phyloP scores from a whole-genome alignment of 1,284 basidiomycete species.

The Rhodofomes roseus region DNA sequence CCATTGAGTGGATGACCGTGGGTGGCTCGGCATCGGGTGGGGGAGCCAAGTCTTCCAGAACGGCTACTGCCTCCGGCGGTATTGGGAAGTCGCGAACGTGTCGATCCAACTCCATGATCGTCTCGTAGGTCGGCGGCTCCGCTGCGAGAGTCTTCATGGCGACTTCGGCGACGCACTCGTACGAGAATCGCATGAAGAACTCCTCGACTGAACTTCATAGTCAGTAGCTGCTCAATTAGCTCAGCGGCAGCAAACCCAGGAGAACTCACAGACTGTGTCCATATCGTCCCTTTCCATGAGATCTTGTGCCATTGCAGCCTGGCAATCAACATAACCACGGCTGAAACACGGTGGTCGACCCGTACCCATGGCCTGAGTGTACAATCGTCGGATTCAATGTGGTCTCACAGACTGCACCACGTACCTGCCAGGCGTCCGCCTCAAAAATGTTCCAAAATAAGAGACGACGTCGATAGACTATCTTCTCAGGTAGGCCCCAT shows the following conservation, averaged over 20 bases:
- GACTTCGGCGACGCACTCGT: conserved; percentile 63
- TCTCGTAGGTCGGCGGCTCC: conserved; percentile 58
- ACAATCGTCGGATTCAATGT: conserved; percentile 36
- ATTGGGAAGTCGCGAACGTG: conserved; percentile 65
- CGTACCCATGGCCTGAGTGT: conserved; percentile 41
- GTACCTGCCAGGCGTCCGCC: conserved; percentile 31
- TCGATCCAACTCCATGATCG: conserved; percentile 69
- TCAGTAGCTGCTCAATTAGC: conserved; percentile 15
- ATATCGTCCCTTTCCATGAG: background rate
- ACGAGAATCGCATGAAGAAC: conserved; percentile 62
- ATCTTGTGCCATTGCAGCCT: background rate
- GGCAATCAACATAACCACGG: conserved; percentile 28
- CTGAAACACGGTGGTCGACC: conserved; percentile 30
- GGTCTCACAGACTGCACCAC: conserved; percentile 5
- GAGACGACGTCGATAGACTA: conserved; percentile 36
- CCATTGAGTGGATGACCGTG: conserved; percentile 28
- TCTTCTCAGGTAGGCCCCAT: conserved; percentile 33
- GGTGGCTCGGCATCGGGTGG: conserved; percentile 22
- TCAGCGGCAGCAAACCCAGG: conserved; percentile 6
- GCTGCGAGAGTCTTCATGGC: conserved; percentile 59
- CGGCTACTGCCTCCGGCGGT: conserved; percentile 38
- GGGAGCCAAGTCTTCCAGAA: conserved; percentile 26
- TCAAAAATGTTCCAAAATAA: conserved; percentile 44
- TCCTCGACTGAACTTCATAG: conserved; percentile 39
- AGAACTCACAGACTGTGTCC: conserved; percentile 13